Base-by-base conservation (phyloP, 176 grass and related monocot genomes). In the Rhynchospora pubera region DNA sequence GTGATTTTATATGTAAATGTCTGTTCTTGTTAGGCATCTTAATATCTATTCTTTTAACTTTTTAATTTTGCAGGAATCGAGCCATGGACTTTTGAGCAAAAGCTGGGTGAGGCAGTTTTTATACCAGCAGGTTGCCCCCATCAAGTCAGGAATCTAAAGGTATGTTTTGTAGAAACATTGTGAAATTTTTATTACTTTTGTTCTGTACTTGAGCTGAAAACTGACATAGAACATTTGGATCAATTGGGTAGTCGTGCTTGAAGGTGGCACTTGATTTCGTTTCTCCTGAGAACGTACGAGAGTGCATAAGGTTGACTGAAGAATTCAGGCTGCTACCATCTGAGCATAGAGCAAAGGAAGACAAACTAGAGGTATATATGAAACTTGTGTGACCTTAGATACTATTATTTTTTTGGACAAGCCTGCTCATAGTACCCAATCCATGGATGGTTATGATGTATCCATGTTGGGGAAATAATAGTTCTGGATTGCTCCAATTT, bases 121-220 rank as follows among this genome's bases (percentile, higher is more conserved):
- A 94, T 94, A 75, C 92, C 92, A 43, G 89, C 89, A 62, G 89
- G 92, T 79, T 94, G 89, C 81, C 89, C 92, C n/a, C 89, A 94
- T 65, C 89, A 94, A 88, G 87, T 94, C 26, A 88, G 89, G 83
- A 94, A 94, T 82, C 81, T 94, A 79, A 91, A 94, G 92, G 92
- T 94, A 69, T 12, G 5, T 9, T 50, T 7, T 6, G 1, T 50
- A 50, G 47, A 50, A 9, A 50, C 47, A 87, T 24, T 68, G 0
- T 58, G 42, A 60, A 48, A 22, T 9, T 73, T 22, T 79, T 46
- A 82, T 52, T 44, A 61, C 12, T 78, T 30, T 48, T 60, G 22
- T 67, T n/a, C 9, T 89, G 45, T 82, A 83, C 52, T 73, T 55
- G 39, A 39, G 0, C 15, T 81, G 47, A 75, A 42, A 44, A 16